phyloP scores from a whole-genome alignment of 164 flowering plant genomes.

The Protea cynaroides region DNA sequence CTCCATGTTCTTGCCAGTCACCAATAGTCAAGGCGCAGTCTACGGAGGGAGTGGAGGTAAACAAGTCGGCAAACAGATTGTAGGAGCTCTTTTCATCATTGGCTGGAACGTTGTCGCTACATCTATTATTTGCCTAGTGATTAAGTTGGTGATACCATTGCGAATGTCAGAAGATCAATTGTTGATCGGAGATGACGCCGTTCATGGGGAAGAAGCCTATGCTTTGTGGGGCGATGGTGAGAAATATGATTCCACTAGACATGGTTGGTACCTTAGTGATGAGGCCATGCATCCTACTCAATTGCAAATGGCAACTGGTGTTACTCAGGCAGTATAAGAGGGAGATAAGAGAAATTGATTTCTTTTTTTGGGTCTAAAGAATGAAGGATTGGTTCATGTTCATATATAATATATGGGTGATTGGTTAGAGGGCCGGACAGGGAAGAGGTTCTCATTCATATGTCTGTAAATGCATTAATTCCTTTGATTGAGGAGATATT shows the following conservation, averaged over 20 bases:
- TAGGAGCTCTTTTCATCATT: constrained; percentile 25
- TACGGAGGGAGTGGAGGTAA: constrained; percentile 29
- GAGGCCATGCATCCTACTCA: constrained; percentile 14
- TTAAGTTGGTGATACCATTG: constrained; percentile 25
- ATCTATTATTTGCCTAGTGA: constrained; percentile 22
- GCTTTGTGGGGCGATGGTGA: constrained; percentile 41
- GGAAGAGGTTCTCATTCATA: too few relatives aligned
- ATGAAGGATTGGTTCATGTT: too few relatives aligned
- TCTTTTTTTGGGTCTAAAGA: too few relatives aligned
- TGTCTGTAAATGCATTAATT: too few relatives aligned
- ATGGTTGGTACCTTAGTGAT: constrained; percentile 25
- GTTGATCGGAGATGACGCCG: constrained; percentile 37
- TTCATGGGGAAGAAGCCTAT: constrained; percentile 46
- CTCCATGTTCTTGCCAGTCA: constrained; percentile 29
- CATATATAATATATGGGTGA: too few relatives aligned
- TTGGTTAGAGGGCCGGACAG: too few relatives aligned
- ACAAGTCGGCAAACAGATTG: constrained; percentile 31
- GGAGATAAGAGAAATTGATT: too few relatives aligned
- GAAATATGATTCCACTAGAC: constrained; percentile 24
- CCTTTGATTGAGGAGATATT: too few relatives aligned
- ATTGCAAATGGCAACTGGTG: constrained; percentile 11
- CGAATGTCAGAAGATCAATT: constrained; percentile 38
- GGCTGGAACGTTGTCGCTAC: constrained; percentile 37
- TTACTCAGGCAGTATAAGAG: constrained; percentile 18
- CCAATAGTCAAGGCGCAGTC: constrained; percentile 28